Evolutionary conservation across 2,329 filamentous ascomycete species (phyloP).

Genomic region (Penicillium sp.): DNA sequence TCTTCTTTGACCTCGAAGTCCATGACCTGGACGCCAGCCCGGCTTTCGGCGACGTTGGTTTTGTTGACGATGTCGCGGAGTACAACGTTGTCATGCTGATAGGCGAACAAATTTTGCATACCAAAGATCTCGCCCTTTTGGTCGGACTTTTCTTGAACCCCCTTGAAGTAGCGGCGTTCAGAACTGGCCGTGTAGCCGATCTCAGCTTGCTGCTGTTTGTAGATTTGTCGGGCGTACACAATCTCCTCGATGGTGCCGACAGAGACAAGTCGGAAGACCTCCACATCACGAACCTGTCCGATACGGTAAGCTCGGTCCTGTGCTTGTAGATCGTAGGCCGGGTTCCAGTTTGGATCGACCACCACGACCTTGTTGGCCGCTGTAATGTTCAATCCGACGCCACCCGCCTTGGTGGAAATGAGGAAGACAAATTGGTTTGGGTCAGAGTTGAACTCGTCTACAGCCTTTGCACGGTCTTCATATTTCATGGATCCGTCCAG

Average conservation of each 20-base stretch:
- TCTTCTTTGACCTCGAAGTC: slow-evolving; percentile 72
- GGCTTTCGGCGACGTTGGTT: slow-evolving; percentile 93
- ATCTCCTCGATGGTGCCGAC: slow-evolving; percentile 96
- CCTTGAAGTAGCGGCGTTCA: slow-evolving; percentile 92
- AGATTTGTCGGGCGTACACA: slow-evolving; percentile 94
- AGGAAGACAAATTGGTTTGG: slow-evolving; percentile 89
- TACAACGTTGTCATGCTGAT: slow-evolving; percentile 75
- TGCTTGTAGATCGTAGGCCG: slow-evolving; percentile 89
- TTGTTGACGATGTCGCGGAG: slow-evolving; percentile 97
- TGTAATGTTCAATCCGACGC: slow-evolving; percentile 93
- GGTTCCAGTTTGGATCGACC: slow-evolving; percentile 97
- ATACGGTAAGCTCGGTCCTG: slow-evolving; percentile 97
- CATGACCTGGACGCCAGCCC: slow-evolving; percentile 78
- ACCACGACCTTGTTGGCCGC: slow-evolving; percentile 98
- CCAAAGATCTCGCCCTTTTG: slow-evolving; percentile 96
- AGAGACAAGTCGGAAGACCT: slow-evolving; percentile 89
- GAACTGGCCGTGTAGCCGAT: slow-evolving; percentile 93
- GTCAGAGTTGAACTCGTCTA: slow-evolving; percentile 91
- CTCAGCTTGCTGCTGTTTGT: slow-evolving; percentile 98
- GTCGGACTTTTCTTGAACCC: slow-evolving; percentile 79
- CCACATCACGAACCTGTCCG: slow-evolving; percentile 87
- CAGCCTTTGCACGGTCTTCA: slow-evolving; percentile 77
- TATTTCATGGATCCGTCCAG: slow-evolving; percentile 83
- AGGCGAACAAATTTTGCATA: slow-evolving; percentile 81
- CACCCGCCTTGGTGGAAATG: slow-evolving; percentile 91